Base-by-base conservation (phyloP, 305 asterid genomes). In the Solanum hybrid region DNA sequence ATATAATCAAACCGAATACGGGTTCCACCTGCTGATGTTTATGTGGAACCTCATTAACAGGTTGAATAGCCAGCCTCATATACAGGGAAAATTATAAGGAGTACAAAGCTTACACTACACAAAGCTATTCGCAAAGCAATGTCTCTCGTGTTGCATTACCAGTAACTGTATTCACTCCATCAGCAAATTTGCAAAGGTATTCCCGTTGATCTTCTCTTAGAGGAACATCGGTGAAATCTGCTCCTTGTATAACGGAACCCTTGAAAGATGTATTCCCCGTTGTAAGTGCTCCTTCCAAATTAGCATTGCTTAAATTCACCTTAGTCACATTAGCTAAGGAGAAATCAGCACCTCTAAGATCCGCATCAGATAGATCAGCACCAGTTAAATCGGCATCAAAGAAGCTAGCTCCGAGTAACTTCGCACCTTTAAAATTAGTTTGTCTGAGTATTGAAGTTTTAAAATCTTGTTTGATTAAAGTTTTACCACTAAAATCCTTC, bases 371-470 rank as follows among this genome's bases (percentile, higher is more conserved):
- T 89, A 97, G 95, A 93, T 96, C 98, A 10, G 99, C 99, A 89
- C 99, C 99, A 90, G 99, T 97, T 91, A 97, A 93, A 95, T 97
- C 99, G 71, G 99, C 98, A 93, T 96, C 99, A 89, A 97, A 97
- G 95, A 96, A 97, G 95, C 99, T 97, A 90, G 98, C 98, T 84
- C 98, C 99, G 29, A 96, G 56, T 89, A 97, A 92, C 84, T 94
- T 95, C 26, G 98, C 98, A 71, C 98, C 98, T 93, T 95, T 95
- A 91, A 96, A 97, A 89, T 97, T 96, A 75, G 97, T 95, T 93
- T 96, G 99, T 93, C 99, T 94, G 81, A 97, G 95, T 91, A 96
- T 95, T 22, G 98, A 97, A 92, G 98, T 96, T 93, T 97, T 97
- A 92, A 97, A 97, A 92, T 97, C 99, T 92, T 97, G 99, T 93